A percentile compares a stretch with the other conserved stretches of the same genome.
These are phyloP conservation scores for Phytophthora multivora DNA, from an alignment of 352 stramenopile species.

Conservation along the genomic window DNA sequence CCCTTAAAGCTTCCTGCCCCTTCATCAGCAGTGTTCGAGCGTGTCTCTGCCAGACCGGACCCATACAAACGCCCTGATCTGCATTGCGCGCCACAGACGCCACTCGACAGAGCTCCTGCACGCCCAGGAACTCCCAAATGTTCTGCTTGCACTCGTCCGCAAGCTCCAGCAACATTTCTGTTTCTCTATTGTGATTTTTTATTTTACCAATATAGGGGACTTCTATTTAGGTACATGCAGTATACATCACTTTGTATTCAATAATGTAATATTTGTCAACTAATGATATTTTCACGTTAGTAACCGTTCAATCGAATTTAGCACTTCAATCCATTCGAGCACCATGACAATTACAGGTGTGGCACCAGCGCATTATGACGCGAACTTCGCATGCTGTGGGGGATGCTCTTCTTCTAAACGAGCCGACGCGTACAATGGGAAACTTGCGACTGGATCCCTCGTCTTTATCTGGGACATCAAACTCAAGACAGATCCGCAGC, in stretches of 20 bases:
- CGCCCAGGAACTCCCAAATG: constrained; percentile 58
- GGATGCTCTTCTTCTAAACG: constrained; percentile 68
- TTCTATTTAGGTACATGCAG: too few relatives aligned
- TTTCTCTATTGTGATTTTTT: neutral
- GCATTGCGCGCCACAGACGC: constrained; percentile 36
- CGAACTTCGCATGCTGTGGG: constrained; percentile 72
- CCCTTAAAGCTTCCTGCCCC: constrained; percentile 23
- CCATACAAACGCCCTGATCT: constrained; percentile 40
- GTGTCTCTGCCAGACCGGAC: constrained; percentile 45
- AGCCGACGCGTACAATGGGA: constrained; percentile 49
- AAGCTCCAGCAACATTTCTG: constrained; percentile 47
- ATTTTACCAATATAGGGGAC: neutral
- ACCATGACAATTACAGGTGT: constrained; percentile 32
- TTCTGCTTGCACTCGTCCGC: constrained; percentile 68
- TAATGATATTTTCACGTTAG: constrained; percentile 10
- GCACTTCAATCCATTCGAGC: constrained; percentile 14
- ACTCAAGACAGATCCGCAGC: constrained; percentile 57
- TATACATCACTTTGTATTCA: too few relatives aligned
- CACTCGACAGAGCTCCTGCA: constrained; percentile 58
- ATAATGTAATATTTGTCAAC: too few relatives aligned
- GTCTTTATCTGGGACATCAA: constrained; percentile 76
- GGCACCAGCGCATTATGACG: constrained; percentile 34
- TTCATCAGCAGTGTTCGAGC: constrained; percentile 30
- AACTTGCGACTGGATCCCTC: constrained; percentile 50
- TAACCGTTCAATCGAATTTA: constrained; percentile 14